Conservation (phyloP, 768 basidiomycete species). For the Mycena leptocephala region DNA sequence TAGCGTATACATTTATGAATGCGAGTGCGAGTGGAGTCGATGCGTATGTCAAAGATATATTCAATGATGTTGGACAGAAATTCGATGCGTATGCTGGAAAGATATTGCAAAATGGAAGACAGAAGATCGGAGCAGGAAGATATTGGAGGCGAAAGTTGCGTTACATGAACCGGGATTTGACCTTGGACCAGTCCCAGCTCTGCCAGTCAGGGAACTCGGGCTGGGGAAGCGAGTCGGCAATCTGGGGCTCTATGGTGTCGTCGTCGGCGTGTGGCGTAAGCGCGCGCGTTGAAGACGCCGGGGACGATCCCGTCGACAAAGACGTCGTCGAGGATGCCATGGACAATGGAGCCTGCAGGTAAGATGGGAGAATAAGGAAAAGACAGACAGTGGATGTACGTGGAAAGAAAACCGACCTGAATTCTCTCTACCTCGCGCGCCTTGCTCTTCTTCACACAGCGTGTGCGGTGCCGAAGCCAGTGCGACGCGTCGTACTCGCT, state of each 20-base stretch:
- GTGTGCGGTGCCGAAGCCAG: slow-evolving; percentile 75
- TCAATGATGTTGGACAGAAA: background rate
- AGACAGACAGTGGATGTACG: background rate
- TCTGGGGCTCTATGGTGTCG: background rate
- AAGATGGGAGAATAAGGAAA: background rate
- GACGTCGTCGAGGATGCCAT: slow-evolving; percentile 3
- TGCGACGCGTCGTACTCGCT: slow-evolving; percentile 78
- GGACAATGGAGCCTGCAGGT: background rate
- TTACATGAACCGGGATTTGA: slow-evolving; percentile 30
- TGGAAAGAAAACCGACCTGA: background rate
- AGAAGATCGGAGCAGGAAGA: background rate
- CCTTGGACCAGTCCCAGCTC: slow-evolving; percentile 60
- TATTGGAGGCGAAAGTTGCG: background rate
- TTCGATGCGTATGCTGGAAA: background rate
- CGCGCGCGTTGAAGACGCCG: slow-evolving; percentile 20
- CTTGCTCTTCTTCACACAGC: slow-evolving; percentile 67
- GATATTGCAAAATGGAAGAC: background rate
- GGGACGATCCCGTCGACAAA: slow-evolving; percentile 12
- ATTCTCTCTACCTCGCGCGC: slow-evolving; percentile 35
- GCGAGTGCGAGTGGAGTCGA: background rate
- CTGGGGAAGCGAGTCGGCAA: background rate
- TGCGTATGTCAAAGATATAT: background rate
- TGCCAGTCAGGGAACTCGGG: slow-evolving; percentile 46
- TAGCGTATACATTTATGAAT: slow-evolving; percentile 4
- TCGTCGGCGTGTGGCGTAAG: slow-evolving; percentile 21